Base-by-base conservation (phyloP, 176 grass and related monocot species). In the Miscanthus lutarioriparius region DNA sequence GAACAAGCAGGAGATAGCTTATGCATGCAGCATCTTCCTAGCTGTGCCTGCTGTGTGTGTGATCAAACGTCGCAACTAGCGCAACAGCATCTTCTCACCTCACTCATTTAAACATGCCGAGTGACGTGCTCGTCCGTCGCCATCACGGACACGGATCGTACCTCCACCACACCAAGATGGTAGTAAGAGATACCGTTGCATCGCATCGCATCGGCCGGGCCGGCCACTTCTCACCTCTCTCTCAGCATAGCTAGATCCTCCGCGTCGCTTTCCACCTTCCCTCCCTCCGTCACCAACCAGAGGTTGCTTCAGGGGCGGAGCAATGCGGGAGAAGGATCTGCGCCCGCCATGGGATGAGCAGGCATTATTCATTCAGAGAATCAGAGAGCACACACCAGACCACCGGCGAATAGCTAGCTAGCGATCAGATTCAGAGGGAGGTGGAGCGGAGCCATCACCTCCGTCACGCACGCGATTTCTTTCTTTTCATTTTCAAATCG, bases 261-360 rank as follows among this genome's bases (percentile, higher is more conserved):
- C 17, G 70, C 84, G 90, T 94, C 90, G 20, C 82, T 92, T 88
- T 94, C 92, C 35, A 8, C 51, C 17, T 22, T 83, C 35, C 62
- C 26, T n/a, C n/a, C 7, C 85, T 13, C 32, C 17, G 79, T 62
- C 79, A 92, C 92, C 95, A 88, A 95, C 92, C 92, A 73, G 80
- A 32, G 83, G 84, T 98, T 95, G 95, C 92, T 98, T 97, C 86
- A 82, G 23, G 70, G 32, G 44, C 58, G 1, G 80, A 92, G 89
- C 80, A 87, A 97, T 20, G 20, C 17, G 9, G 10, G 54, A 59
- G 0, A 59, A 23, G 22, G n/a, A 26, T 62, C 58, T 62, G 58
- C 64, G 13, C 4, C 3, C 58, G 58, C 59, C 59, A 63, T 63
- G 59, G 58, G 3, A 35, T 35, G 33, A 35, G 32, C 32, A 33